phyloP scores from a whole-genome alignment of 2,329 filamentous ascomycete genomes.

The Plectosphaerella plurivora region DNA sequence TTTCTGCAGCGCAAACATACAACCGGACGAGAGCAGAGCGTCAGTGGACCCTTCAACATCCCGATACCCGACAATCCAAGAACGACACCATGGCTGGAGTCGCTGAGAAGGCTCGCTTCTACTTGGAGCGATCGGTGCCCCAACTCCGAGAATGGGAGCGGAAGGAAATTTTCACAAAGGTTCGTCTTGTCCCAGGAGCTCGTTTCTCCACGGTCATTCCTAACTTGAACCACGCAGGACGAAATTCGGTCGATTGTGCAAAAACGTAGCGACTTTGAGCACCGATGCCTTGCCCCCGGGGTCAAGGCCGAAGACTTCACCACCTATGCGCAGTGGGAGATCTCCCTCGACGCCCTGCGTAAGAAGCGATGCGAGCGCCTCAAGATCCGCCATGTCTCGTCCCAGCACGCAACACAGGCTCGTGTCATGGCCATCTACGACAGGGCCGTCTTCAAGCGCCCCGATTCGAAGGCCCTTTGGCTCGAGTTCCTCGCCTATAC shows the following conservation, averaged over 20 bases:
- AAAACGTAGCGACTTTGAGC: conserved; percentile 91
- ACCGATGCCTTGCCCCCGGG: conserved; percentile 79
- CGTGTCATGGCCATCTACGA: conserved; percentile 89
- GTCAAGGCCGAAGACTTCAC: conserved; percentile 75
- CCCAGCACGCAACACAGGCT: conserved; percentile 68
- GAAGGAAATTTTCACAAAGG: conserved; percentile 84
- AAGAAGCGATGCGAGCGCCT: conserved; percentile 79
- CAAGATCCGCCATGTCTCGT: conserved; percentile 63
- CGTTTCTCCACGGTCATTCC: not conserved
- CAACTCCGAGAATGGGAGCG: conserved; percentile 89
- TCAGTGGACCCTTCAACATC: not conserved
- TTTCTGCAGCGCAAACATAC: not conserved
- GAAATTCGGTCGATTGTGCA: conserved; percentile 86
- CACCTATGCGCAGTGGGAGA: conserved; percentile 73
- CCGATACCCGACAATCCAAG: not conserved
- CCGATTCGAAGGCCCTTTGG: conserved; percentile 79
- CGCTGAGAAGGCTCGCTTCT: conserved; percentile 92
- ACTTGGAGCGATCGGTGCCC: conserved; percentile 85
- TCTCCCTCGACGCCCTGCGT: conserved; percentile 68
- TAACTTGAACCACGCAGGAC: conserved; percentile 46
- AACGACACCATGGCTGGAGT: conserved; percentile 65
- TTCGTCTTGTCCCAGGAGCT: conserved; percentile 26
- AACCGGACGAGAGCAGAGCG: not conserved
- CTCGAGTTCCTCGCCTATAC: conserved; percentile 85
- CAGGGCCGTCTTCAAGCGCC: conserved; percentile 78